These are phyloP conservation scores for Cryptosporidium felis DNA, from an alignment of 169 alveolate species.

Conservation along the genomic window DNA sequence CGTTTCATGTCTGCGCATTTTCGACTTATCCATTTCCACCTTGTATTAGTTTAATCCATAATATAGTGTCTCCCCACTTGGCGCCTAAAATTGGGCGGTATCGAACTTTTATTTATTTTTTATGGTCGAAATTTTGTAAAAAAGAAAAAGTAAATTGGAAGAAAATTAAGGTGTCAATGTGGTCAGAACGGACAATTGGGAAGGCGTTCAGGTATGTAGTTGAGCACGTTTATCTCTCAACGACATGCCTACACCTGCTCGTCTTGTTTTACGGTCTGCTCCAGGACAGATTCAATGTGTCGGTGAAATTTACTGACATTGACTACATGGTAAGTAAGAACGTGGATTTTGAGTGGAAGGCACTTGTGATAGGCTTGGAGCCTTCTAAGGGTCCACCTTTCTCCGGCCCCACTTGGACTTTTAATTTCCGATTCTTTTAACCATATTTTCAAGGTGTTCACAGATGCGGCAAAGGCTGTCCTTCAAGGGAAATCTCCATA, in stretches of 20 bases:
- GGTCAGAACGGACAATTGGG: conserved; percentile 61
- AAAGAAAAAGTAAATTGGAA: not conserved
- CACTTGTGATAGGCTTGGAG: not conserved
- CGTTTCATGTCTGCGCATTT: not conserved
- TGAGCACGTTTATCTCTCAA: conserved; percentile 47
- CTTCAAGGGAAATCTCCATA: conserved; percentile 93
- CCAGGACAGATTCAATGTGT: conserved; percentile 72
- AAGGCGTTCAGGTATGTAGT: conserved; percentile 59
- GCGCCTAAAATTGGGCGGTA: conserved; percentile 66
- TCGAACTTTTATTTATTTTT: conserved; percentile 6
- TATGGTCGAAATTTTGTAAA: not conserved
- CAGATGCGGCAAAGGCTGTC: conserved; percentile 96
- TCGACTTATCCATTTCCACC: not conserved
- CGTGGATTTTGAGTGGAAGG: not conserved
- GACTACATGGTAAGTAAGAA: conserved; percentile 86
- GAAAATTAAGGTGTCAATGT: conserved; percentile 45
- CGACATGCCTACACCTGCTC: conserved; percentile 54
- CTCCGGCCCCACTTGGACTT: not conserved
- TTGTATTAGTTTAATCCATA: not conserved
- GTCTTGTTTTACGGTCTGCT: conserved; percentile 75
- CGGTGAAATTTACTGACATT: conserved; percentile 94
- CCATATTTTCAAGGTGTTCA: conserved; percentile 88
- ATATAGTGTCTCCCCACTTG: conserved; percentile 8
- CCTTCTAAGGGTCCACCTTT: not conserved
- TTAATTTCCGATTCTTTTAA: not conserved